phyloP scores from a whole-genome alignment of 2,329 filamentous ascomycete species.

The Davidsoniella eucalypti region DNA sequence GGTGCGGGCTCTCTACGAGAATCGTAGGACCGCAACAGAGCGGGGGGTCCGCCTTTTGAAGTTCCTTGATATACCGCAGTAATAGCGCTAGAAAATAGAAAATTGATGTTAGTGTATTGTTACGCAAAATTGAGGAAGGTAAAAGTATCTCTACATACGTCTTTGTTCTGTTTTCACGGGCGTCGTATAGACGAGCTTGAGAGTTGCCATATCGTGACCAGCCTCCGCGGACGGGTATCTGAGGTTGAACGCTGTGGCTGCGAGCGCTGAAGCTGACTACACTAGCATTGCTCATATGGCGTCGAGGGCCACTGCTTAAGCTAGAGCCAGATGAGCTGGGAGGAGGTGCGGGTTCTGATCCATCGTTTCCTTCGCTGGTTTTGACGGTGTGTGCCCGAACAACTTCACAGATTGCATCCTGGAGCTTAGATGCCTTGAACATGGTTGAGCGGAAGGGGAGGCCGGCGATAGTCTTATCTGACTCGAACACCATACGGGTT shows the following conservation, averaged over 20 bases:
- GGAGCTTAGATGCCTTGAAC: slow-evolving; percentile 91
- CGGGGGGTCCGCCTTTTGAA: slow-evolving; percentile 46
- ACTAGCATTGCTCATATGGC: slow-evolving; percentile 66
- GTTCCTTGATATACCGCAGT: slow-evolving; percentile 85
- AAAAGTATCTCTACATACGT: slow-evolving; percentile 45
- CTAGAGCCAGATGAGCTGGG: slow-evolving; percentile 23
- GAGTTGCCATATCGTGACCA: slow-evolving; percentile 57
- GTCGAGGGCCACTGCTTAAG: slow-evolving; percentile 28
- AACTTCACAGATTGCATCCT: slow-evolving; percentile 81
- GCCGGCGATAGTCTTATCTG: slow-evolving; percentile 91
- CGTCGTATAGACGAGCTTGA: slow-evolving; percentile 76
- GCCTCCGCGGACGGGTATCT: slow-evolving; percentile 36
- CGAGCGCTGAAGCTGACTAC: slow-evolving; percentile 64
- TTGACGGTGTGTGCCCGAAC: slow-evolving; percentile 72
- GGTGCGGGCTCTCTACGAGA: slow-evolving; percentile 80
- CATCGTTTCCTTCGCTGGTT: slow-evolving; percentile 71
- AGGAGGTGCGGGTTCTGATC: slow-evolving; percentile 26
- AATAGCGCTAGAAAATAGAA: slow-evolving; percentile 49
- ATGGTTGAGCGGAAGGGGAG: slow-evolving; percentile 88
- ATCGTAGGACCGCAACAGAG: slow-evolving; percentile 81
- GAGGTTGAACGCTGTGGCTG: slow-evolving; percentile 41
- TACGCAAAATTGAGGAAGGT: not conserved
- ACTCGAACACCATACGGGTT: slow-evolving; percentile 89
- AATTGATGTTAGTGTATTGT: not conserved
- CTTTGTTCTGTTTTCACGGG: slow-evolving; percentile 70